Evolutionary conservation across 148 eudicot genomes (phyloP), one percentile per base, ranked within the genome.

Genomic region (Euryodendron excelsum): DNA sequence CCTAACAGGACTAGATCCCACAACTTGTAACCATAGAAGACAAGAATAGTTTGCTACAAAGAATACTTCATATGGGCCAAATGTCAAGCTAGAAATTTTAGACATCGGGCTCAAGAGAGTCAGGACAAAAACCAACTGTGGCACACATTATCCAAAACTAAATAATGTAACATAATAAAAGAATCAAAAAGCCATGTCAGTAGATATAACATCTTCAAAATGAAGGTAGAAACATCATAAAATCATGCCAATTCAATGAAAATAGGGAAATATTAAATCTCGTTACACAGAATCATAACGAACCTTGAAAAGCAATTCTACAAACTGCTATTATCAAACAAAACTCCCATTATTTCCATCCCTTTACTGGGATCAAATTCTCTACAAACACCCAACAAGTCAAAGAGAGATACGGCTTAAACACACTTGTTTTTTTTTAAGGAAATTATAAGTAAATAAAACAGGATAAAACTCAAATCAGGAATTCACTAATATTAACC

Each of bases 401-500:
- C 53, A 44, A 44, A 44, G 33, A 69, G 55, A 69, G 21, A 27
- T 39, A 50, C 5, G 15, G 23, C 25, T 48, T 28, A 41, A 52
- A 72, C 37, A 33, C 41, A 31, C 60, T n/a, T 20, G 21, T 44
- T 30, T 72, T 50, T 72, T 50, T 31, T 0, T n/a, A 48, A 14
- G 60, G 5, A 23, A 5, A 23, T 18, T 2, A 17, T 20, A 31
- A 31, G 13, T 31, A 6, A 28, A 53, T 6, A 10, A 47, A 48
- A 30, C 7, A 48, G n/a, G 25, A 48, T 72, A 18, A 12, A 31
- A 48, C 75, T 33, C 59, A 50, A 48, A 52, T 7, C 39, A 27
- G 18, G 7, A 25, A 70, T 23, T 39, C 2, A n/a, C 12, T 1
- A 2, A 41, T 13, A 31, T 84, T 79, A 94, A 60, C 97, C 80